Conservation (phyloP, 2,329 filamentous ascomycete genomes). For the Myriosclerotinia scirpicola region DNA sequence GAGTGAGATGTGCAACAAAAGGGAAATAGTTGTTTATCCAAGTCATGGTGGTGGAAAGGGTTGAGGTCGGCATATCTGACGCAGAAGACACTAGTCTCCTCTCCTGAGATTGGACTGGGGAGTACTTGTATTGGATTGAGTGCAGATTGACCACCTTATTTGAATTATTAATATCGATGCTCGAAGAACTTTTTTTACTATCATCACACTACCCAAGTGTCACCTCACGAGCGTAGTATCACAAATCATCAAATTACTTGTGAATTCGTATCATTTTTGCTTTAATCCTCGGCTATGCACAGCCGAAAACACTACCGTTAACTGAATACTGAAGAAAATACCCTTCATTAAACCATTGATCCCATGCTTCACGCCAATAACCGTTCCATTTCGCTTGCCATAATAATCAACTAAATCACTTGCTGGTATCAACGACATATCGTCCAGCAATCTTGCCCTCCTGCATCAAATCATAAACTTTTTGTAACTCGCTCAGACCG, state of each 20-base stretch:
- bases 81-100: background rate
- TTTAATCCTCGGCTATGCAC: constrained; percentile 5
- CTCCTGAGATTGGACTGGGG: background rate
- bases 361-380: background rate
- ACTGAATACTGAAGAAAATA: background rate
- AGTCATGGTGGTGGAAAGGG: background rate
- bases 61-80: background rate
- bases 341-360: background rate
- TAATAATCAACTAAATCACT: constrained; percentile 45
- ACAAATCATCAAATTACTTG: background rate
- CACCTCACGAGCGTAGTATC: background rate
- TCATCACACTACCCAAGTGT: background rate
- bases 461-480: constrained; percentile 76
- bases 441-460: constrained; percentile 72
- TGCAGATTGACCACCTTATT: background rate
- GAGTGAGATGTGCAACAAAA: constrained; percentile 16
- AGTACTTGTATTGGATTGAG: background rate
- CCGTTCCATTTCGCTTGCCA: background rate
- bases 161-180: background rate
- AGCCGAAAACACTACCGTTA: background rate
- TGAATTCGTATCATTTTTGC: background rate
- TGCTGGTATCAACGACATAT: constrained; percentile 75
- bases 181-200: background rate
- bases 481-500: constrained; percentile 74
- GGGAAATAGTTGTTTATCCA: background rate